A percentile compares a stretch with the other conserved stretches of the same genome.
phyloP scores from a whole-genome alignment of 2,329 filamentous ascomycete species.

The Colletotrichum agaves region DNA sequence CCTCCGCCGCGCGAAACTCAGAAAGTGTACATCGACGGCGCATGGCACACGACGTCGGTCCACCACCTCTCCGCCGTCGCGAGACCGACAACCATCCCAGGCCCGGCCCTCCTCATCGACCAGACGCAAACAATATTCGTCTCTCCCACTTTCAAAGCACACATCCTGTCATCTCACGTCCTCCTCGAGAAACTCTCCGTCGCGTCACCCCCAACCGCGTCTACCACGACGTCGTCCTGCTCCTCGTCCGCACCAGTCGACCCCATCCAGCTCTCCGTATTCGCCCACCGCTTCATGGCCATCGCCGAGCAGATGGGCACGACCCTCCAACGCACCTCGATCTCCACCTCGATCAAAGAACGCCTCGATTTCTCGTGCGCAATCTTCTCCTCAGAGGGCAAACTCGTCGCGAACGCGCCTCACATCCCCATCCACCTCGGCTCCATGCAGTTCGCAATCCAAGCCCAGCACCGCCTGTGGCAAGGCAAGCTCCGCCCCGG shows the following conservation, averaged over 20 bases:
- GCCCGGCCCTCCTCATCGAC: conserved; percentile 48
- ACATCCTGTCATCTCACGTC: conserved; percentile 45
- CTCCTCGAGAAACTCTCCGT: conserved; percentile 42
- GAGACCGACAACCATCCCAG: conserved; percentile 41
- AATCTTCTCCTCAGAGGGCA: conserved; percentile 53
- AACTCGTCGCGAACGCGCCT: conserved; percentile 54
- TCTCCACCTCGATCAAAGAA: conserved; percentile 60
- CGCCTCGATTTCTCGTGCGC: conserved; percentile 56
- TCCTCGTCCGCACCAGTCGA: conserved; percentile 45
- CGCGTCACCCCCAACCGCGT: background rate
- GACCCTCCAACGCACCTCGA: conserved; percentile 64
- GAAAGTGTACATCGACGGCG: conserved; percentile 44
- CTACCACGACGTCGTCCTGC: background rate
- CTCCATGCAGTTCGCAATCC: conserved; percentile 54
- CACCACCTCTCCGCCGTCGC: conserved; percentile 43
- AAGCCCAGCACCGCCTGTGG: conserved; percentile 50
- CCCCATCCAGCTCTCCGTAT: conserved; percentile 64
- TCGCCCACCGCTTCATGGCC: conserved; percentile 67
- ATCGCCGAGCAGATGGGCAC: conserved; percentile 70
- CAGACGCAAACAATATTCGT: conserved; percentile 47
- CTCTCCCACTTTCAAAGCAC: conserved; percentile 42
- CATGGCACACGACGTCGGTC: conserved; percentile 43
- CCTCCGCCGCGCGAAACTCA: conserved; percentile 39
- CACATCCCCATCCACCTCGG: conserved; percentile 55
- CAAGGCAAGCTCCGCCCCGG: conserved; percentile 48